Percentiles rank a stretch among this genome's conserved stretches.
Conservation (phyloP, 2,329 filamentous ascomycete species). For the Coccinonectria pachysandricola region DNA sequence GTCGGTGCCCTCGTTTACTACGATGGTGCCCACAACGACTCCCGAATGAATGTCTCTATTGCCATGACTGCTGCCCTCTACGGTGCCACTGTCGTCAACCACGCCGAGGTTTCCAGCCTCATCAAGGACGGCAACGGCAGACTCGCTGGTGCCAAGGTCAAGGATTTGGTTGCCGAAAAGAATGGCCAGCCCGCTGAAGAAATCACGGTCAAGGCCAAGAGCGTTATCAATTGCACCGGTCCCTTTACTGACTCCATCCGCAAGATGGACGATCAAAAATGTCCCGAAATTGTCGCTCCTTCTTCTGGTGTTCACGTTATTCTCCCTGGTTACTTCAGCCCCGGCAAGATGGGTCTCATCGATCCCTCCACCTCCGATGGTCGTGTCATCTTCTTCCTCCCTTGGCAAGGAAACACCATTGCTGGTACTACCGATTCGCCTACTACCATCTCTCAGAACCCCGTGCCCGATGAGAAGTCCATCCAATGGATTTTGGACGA, state of each 20-base stretch:
- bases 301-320: conserved; percentile 81
- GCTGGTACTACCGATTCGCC: conserved; percentile 80
- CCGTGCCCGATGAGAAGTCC: conserved; percentile 69
- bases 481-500: conserved; percentile 83
- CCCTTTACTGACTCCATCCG: conserved; percentile 80
- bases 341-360: conserved; percentile 76
- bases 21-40: conserved; percentile 86
- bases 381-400: conserved; percentile 85
- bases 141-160: conserved; percentile 63
- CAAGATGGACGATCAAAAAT: conserved; percentile 67
- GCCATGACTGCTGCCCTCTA: conserved; percentile 85
- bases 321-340: conserved; percentile 78
- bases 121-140: conserved; percentile 64
- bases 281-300: conserved; percentile 72
- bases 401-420: conserved; percentile 89
- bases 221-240: conserved; percentile 80
- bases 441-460: conserved; percentile 60
- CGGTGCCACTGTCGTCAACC: conserved; percentile 72
- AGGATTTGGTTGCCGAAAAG: conserved; percentile 57
- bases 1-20: conserved; percentile 83
- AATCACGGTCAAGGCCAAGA: conserved; percentile 66
- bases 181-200: conserved; percentile 49
- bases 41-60: conserved; percentile 81
- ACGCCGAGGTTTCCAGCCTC: conserved; percentile 68
- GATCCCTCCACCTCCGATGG: conserved; percentile 82